A percentile compares a stretch with the other conserved stretches of the same genome.
phyloP scores from a whole-genome alignment of 768 basidiomycete species.

The Cyclocybe aegerita region DNA sequence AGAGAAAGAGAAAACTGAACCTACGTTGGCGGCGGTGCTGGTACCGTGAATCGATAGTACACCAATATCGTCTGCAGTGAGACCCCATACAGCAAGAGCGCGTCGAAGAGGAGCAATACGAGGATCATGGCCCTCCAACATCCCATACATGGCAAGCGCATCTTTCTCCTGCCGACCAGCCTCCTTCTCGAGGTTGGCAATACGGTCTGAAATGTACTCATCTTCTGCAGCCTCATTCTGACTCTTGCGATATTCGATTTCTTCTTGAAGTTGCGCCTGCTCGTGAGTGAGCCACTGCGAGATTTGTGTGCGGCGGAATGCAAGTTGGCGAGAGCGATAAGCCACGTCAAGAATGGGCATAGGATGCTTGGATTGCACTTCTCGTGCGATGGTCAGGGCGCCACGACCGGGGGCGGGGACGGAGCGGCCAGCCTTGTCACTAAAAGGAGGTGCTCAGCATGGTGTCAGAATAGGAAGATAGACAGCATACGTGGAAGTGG shows the following conservation, averaged over 20 bases:
- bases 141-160: conserved; percentile 90
- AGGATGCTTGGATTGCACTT: conserved; percentile 77
- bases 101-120: conserved; percentile 89
- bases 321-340: conserved; percentile 91
- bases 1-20: conserved; percentile 18
- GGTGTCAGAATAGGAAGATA: background rate
- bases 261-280: conserved; percentile 78
- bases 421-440: conserved; percentile 98
- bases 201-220: conserved; percentile 72
- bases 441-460: conserved; percentile 26
- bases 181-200: conserved; percentile 87
- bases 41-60: conserved; percentile 89
- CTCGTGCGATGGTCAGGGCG: conserved; percentile 83
- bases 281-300: conserved; percentile 93
- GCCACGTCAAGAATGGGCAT: conserved; percentile 78
- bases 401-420: conserved; percentile 97
- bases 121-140: conserved; percentile 88
- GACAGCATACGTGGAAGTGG: conserved; percentile 83
- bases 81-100: conserved; percentile 95
- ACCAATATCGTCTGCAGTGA: conserved; percentile 90
- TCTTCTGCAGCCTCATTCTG: conserved; percentile 53
- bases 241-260: conserved; percentile 61
- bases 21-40: conserved; percentile 79
- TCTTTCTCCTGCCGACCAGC: conserved; percentile 92
- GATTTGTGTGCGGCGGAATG: conserved; percentile 95